Conservation (phyloP, 352 stramenopile genomes). For the Globisporangium cystogenes region DNA sequence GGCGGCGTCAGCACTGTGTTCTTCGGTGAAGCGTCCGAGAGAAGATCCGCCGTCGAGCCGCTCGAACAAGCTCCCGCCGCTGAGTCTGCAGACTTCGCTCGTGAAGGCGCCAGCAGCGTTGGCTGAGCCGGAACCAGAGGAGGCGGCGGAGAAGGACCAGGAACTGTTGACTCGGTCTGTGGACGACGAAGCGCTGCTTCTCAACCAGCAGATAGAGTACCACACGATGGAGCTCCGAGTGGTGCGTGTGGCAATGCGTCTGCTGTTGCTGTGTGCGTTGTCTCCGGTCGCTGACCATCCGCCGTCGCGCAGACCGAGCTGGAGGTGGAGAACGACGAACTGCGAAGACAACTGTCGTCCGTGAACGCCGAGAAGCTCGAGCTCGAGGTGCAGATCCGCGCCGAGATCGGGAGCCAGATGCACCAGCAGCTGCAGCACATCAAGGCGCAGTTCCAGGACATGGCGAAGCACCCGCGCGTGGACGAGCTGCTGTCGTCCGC, state of each 20-base stretch:
- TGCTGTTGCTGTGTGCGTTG: too few relatives aligned
- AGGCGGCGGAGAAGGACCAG: not conserved
- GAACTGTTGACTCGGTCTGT: not conserved
- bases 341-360: slow-evolving; percentile 43
- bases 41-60: not conserved
- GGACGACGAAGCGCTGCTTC: not conserved
- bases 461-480: slow-evolving; percentile 24
- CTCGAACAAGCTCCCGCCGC: not conserved
- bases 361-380: slow-evolving; percentile 50
- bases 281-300: too few relatives aligned
- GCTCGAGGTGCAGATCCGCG: slow-evolving; percentile 54
- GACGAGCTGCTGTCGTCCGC: slow-evolving; percentile 23
- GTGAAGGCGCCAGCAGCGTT: too few relatives aligned
- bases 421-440: slow-evolving; percentile 61
- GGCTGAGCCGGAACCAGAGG: too few relatives aligned
- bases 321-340: slow-evolving; percentile 50
- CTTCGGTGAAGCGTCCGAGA: not conserved
- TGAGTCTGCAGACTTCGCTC: too few relatives aligned
- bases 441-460: slow-evolving; percentile 44
- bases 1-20: not conserved
- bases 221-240: slow-evolving; percentile 11
- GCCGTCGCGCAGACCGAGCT: slow-evolving; percentile 31
- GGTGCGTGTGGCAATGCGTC: too few relatives aligned
- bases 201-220: not conserved
- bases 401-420: slow-evolving; percentile 71